Base-by-base conservation (phyloP, 2,329 filamentous ascomycete species). In the Talaromyces albobiverticillius region DNA sequence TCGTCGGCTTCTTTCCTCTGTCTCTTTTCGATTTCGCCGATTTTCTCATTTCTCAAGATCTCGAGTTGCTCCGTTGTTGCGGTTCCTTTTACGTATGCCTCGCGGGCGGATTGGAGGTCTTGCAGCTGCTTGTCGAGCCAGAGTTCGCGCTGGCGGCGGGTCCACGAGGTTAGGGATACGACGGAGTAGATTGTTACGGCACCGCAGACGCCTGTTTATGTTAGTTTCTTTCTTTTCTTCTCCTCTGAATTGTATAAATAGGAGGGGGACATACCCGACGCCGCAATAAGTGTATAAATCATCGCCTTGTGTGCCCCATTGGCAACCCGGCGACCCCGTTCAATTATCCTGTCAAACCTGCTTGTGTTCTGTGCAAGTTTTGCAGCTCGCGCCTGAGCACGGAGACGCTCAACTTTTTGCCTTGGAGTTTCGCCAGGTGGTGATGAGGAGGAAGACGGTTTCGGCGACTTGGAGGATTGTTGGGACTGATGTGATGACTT, bases 361-460 rank as follows among this genome's bases (percentile, higher is more conserved):
- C 77, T 80, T 48, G 81, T 84, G 45, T 79, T 76, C 63, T 81
- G 77, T 42, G 84, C 81, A 61, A 80, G 77, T 70, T 82, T 82
- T 43, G 85, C 84, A n/a, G 83, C 83, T 55, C 84, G 77, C 67
- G 87, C 85, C 57, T 86, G 84, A 43, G 84, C 84, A 51, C 87
- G 79, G 64, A 90, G 74, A 57, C 87, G 79, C 59, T 83, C 80
- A 32, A 90, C 86, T 62, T 85, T 84, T 73, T 89, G 82, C 68
- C 84, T 83, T 47, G 87, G 82, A 1, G 85, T 87, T 73, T 90
- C 53, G 64, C 62, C 55, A 57, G 57, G 2, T 62, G 66, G 64
- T 20, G 67, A 61, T 14, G 56, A 51, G 29, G 60, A 57, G 22
- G 54, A 59, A 16, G 62, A 55, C 38, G 61, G 53, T 62, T 66